Evolutionary conservation across 495 filamentous ascomycete species (phyloP).

Genomic region (Xylaria flabelliformis): DNA sequence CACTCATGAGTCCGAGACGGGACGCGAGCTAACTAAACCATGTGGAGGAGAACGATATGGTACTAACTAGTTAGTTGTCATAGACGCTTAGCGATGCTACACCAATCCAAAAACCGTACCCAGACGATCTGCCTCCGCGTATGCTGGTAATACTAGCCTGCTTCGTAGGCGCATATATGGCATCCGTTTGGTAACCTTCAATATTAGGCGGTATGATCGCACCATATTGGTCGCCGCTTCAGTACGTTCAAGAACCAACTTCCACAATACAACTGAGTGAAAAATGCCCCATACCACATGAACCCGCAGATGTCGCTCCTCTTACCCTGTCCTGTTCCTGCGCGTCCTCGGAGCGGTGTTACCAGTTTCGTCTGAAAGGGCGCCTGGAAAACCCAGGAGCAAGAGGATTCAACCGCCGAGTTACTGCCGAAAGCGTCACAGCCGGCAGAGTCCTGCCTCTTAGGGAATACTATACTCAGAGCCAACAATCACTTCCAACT

Average conservation of each 20-base stretch:
- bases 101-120: background rate
- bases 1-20: background rate
- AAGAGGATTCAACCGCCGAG: conserved; percentile 19
- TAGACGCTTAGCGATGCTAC: conserved; percentile 7
- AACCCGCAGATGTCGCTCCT: background rate
- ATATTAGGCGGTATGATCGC: background rate
- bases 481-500: background rate
- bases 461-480: background rate
- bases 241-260: background rate
- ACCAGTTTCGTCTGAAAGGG: conserved; percentile 7
- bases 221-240: background rate
- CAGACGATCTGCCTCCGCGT: background rate
- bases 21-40: background rate
- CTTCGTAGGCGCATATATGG: no score
- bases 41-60: background rate
- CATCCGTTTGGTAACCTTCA: background rate
- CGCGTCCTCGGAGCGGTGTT: background rate
- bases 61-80: no score
- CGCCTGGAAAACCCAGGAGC: background rate
- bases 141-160: background rate
- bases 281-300: conserved; percentile 3
- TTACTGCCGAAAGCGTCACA: conserved; percentile 21
- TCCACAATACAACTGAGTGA: background rate
- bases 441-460: conserved; percentile 20
- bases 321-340: conserved; percentile 5